phyloP scores from a whole-genome alignment of 768 basidiomycete genomes.

The Arthromyces matolae region DNA sequence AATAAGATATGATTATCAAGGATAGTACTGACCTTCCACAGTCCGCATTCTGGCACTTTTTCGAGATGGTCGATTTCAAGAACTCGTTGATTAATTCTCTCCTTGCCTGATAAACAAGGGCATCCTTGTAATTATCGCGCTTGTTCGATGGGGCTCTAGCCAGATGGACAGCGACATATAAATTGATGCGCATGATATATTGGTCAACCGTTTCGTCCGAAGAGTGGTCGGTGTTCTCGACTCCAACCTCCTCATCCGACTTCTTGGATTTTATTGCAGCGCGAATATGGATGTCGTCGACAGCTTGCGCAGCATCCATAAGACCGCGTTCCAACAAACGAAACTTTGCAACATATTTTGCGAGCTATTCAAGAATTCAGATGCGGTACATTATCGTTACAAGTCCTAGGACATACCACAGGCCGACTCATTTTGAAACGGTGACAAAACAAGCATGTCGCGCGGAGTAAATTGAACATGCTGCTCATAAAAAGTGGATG shows the following conservation, averaged over 20 bases:
- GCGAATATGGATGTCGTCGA: conserved; percentile 64
- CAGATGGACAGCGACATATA: conserved; percentile 61
- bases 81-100: conserved; percentile 83
- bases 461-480: conserved; percentile 82
- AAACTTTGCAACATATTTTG: conserved; percentile 83
- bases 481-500: conserved; percentile 95
- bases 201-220: conserved; percentile 57
- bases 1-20: not conserved
- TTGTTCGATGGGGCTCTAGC: conserved; percentile 46
- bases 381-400: not conserved
- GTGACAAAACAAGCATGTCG: conserved; percentile 93
- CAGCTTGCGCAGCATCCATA: conserved; percentile 69
- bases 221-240: conserved; percentile 38
- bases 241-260: conserved; percentile 31
- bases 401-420: conserved; percentile 43
- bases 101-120: conserved; percentile 80
- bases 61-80: conserved; percentile 59
- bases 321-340: conserved; percentile 88
- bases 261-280: conserved; percentile 29
- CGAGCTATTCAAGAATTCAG: conserved; percentile 45
- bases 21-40: conserved; percentile 73
- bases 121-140: conserved; percentile 87
- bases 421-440: conserved; percentile 76
- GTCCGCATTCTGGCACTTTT: conserved; percentile 70
- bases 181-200: conserved; percentile 58